Base-by-base conservation (phyloP, 192 early-diverging fungal genomes). In the Linnemannia zychae region DNA sequence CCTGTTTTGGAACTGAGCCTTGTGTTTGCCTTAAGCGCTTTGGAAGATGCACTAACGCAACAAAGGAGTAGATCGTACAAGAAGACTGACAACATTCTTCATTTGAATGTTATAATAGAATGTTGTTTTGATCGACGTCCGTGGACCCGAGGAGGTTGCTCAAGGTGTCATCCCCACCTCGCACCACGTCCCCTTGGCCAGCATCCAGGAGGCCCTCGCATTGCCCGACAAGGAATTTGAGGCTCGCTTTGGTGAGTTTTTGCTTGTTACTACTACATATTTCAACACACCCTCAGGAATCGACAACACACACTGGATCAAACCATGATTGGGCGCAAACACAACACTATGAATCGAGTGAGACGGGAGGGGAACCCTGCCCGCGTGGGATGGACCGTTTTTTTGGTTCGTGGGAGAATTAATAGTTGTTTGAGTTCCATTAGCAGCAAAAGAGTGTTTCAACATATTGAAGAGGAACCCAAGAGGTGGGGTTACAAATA, bases 101-200 rank as follows among this genome's bases (percentile, higher is more conserved):
- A 5, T 38, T 20, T 15, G 9, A 13, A 63, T 63, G n/a, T n/a
- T 28, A 24, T 31, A 12, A 67, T 79, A 89, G 88, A 81, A 84
- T 11, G 92, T 90, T 63, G 72, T 82, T 38, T 82, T 95, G 52
- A 92, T 95, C 63, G 94, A 95, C 81, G 94, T 95, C 53, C 92
- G 94, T 68, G 94, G 94, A 72, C 82, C 89, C 12, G 79, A 88
- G 33, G 94, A 95, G 84, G 86, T 93, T 17, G 87, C 86, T 24
- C 80, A 91, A 67, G 94, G 94, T 38, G 74, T 68, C 57, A 93
- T 95, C 71, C 94, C 94, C 34, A 94, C 93, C 1, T 92, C 93
- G 0, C 86, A 89, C 66, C 92, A 93, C 76, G 89, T 95, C 31
- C 94, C 94, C 22, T 85, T 94, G 72, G 93, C 92, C 80, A 91